These are phyloP conservation scores for Fusarium drepaniforme DNA, from an alignment of 2,329 filamentous ascomycete species.

Conservation along the genomic window DNA sequence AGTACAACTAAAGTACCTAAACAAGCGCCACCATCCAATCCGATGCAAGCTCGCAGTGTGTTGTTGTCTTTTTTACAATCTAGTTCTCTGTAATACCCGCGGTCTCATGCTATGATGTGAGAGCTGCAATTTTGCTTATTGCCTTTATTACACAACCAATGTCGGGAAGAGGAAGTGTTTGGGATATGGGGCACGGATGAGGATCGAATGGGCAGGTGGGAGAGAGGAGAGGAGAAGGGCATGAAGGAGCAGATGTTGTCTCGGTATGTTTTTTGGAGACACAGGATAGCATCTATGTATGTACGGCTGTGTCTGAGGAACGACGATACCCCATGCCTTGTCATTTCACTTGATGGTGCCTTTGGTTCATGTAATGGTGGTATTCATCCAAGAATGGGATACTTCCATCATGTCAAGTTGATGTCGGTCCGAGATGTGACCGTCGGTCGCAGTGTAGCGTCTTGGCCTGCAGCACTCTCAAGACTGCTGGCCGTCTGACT, in stretches of 20 bases:
- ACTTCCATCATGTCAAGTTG: not conserved
- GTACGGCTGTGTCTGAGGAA: conserved; percentile 27
- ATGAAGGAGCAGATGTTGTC: conserved; percentile 1
- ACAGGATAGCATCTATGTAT: conserved; percentile 22
- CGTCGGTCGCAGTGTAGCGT: not conserved
- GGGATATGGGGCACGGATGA: conserved; percentile 20
- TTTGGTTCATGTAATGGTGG: not conserved
- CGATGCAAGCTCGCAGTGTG: conserved; percentile 23
- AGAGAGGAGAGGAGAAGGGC: conserved; percentile 15
- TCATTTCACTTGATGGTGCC: not conserved
- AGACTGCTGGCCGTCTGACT: not conserved
- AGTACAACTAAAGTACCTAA: conserved; percentile 26
- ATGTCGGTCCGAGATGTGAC: not conserved
- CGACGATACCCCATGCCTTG: conserved; percentile 33
- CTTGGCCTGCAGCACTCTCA: not conserved
- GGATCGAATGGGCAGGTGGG: not conserved
- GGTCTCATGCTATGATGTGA: conserved; percentile 23
- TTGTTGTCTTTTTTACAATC: conserved; percentile 29
- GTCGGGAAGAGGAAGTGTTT: conserved; percentile 13
- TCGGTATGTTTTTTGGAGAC: conserved; percentile 15
- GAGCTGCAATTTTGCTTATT: conserved; percentile 38
- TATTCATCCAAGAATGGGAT: not conserved
- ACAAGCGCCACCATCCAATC: conserved; percentile 13
- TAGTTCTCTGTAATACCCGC: conserved; percentile 46
- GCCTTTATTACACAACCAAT: conserved; percentile 32